A percentile compares a stretch with the other conserved stretches of the same genome.
Conservation (phyloP, 495 filamentous ascomycete species). For the Xylaria grammica region DNA sequence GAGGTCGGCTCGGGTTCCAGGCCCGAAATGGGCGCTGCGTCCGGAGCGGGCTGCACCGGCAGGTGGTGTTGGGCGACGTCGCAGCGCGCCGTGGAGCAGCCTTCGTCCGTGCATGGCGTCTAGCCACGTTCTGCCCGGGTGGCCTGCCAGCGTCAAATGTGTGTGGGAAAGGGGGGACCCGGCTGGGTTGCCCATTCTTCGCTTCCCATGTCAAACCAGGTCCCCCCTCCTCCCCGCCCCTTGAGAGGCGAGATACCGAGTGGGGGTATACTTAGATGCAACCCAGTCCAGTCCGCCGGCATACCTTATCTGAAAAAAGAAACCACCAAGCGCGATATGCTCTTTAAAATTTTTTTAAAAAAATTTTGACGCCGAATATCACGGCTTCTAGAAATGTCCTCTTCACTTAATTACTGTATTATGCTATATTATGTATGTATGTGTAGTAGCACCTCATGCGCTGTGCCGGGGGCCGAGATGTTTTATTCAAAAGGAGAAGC, state of each 20-base stretch:
- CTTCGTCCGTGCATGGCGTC: constrained; percentile 14
- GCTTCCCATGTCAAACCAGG: too few relatives aligned
- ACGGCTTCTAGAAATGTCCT: too few relatives aligned
- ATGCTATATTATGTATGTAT: too few relatives aligned
- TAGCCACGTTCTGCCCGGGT: constrained; percentile 13
- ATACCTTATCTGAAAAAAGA: constrained; percentile 1
- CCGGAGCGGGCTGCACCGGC: background rate
- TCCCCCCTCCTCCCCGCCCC: background rate
- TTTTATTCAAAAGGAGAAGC: too few relatives aligned
- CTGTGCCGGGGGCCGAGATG: too few relatives aligned
- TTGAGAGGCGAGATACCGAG: background rate
- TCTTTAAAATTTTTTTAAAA: background rate
- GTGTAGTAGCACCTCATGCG: too few relatives aligned
- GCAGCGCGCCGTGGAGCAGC: constrained; percentile 2
- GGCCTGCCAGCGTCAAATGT: background rate
- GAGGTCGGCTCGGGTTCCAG: constrained; percentile 19
- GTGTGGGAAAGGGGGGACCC: too few relatives aligned
- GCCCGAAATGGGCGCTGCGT: constrained; percentile 10
- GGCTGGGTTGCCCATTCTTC: too few relatives aligned
- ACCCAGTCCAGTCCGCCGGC: background rate
- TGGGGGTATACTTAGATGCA: background rate
- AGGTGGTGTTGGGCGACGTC: constrained; percentile 7
- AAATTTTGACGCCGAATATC: too few relatives aligned
- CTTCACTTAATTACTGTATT: too few relatives aligned
- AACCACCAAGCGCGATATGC: constrained; percentile 9